These are phyloP conservation scores for Fabrea salina DNA, from an alignment of 169 alveolate species.

Conservation along the genomic window DNA sequence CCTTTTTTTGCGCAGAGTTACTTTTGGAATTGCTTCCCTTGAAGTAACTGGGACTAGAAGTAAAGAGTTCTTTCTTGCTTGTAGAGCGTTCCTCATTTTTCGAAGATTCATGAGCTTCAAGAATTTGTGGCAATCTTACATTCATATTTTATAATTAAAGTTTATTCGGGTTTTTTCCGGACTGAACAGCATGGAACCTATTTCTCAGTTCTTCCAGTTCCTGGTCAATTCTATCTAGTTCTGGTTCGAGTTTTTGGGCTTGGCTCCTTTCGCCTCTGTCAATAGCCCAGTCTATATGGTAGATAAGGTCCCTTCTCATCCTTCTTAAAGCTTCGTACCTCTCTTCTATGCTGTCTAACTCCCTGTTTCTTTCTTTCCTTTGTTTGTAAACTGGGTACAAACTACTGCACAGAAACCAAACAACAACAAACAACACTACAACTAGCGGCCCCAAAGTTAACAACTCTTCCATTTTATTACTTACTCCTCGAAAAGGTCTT, in stretches of 20 bases:
- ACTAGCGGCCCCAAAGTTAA: no score
- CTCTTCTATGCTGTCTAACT: constrained; percentile 15
- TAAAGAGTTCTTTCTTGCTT: no score
- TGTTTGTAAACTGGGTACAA: no score
- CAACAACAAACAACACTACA: no score
- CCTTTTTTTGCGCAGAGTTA: no score
- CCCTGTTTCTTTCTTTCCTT: no score
- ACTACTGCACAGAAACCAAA: no score
- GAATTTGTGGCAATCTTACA: neutral
- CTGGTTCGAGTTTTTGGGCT: constrained; percentile 20
- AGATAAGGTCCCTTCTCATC: constrained; percentile 12
- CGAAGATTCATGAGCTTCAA: neutral
- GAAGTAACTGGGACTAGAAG: no score
- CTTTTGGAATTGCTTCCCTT: no score
- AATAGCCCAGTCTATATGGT: constrained; percentile 35
- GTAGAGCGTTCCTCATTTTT: no score
- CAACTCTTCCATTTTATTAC: no score
- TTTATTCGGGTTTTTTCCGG: neutral
- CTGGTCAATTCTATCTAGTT: constrained; percentile 34
- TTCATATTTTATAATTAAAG: neutral
- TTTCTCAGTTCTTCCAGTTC: constrained; percentile 27
- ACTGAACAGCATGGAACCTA: neutral
- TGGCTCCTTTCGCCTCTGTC: constrained; percentile 28
- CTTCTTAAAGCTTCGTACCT: constrained; percentile 23
- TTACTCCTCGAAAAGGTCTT: no score